Evolutionary conservation across 805 yeast species (phyloP).

Genomic region (Zygosaccharomyces pseudorouxii): DNA sequence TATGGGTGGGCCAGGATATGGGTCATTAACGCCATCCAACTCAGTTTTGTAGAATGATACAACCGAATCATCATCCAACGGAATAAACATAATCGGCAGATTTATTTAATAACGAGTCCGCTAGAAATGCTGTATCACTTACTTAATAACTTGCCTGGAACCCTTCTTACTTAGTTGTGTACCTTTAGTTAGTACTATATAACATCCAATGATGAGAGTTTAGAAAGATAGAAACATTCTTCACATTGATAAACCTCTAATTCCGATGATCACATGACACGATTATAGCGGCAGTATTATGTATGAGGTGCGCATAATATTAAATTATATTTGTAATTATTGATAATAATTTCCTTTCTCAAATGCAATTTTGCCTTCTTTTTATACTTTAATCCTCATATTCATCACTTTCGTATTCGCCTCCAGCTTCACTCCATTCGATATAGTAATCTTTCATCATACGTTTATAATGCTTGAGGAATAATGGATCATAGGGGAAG

Average conservation of each 20-base stretch:
- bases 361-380: background rate
- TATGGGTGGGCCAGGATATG: constrained; percentile 25
- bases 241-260: too few relatives aligned
- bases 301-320: background rate
- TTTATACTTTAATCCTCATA: constrained; percentile 34
- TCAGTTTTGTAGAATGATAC: constrained; percentile 4
- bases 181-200: too few relatives aligned
- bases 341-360: background rate
- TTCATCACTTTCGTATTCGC: constrained; percentile 48
- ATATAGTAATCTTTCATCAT: constrained; percentile 56
- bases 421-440: constrained; percentile 80
- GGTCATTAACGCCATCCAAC: constrained; percentile 12
- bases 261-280: too few relatives aligned
- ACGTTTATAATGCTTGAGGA: constrained; percentile 56
- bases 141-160: too few relatives aligned
- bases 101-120: background rate
- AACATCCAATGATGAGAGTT: too few relatives aligned
- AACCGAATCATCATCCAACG: constrained; percentile 4
- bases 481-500: constrained; percentile 92
- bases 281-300: too few relatives aligned
- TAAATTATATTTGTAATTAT: background rate
- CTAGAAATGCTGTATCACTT: too few relatives aligned
- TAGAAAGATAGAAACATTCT: too few relatives aligned
- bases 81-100: background rate
- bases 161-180: too few relatives aligned